Percentiles rank a stretch among this genome's conserved stretches.
These are phyloP conservation scores for Jatropha multifida DNA, from an alignment of 441 rosid species.

Conservation along the genomic window DNA sequence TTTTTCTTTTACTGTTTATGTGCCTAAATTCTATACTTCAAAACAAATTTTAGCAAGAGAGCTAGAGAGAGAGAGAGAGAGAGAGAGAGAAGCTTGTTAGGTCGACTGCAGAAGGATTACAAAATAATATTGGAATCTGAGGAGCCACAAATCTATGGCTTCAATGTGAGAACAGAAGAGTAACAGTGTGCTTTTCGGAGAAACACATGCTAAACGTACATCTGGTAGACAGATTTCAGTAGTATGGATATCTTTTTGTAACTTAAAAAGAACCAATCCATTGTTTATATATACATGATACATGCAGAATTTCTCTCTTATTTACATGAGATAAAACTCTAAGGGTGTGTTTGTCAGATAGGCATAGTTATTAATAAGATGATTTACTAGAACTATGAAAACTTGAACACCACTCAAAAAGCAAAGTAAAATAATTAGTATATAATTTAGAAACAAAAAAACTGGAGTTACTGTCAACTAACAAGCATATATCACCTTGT, in stretches of 20 bases:
- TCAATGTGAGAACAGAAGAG: not conserved
- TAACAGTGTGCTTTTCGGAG: not conserved
- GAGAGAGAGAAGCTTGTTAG: not conserved
- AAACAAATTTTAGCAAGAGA: not conserved
- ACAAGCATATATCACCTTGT: constrained; percentile 56
- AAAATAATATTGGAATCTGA: not conserved
- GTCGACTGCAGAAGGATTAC: too few relatives aligned
- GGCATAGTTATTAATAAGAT: not conserved
- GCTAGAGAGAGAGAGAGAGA: not conserved
- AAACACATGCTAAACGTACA: not conserved
- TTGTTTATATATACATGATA: not conserved
- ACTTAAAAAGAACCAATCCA: not conserved
- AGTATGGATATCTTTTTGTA: not conserved
- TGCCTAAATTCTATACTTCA: not conserved
- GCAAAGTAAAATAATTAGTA: not conserved
- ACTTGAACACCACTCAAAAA: not conserved
- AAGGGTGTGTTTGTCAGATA: not conserved
- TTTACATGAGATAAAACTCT: not conserved
- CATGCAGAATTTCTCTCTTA: not conserved
- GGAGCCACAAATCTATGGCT: not conserved
- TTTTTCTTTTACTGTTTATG: not conserved
- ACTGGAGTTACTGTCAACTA: not conserved
- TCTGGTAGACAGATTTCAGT: not conserved
- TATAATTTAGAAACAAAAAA: not conserved
- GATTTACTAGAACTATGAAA: not conserved